Evolutionary conservation across 2,329 filamentous ascomycete genomes (phyloP).

Genomic region (Biscogniauxia mediterranea): DNA sequence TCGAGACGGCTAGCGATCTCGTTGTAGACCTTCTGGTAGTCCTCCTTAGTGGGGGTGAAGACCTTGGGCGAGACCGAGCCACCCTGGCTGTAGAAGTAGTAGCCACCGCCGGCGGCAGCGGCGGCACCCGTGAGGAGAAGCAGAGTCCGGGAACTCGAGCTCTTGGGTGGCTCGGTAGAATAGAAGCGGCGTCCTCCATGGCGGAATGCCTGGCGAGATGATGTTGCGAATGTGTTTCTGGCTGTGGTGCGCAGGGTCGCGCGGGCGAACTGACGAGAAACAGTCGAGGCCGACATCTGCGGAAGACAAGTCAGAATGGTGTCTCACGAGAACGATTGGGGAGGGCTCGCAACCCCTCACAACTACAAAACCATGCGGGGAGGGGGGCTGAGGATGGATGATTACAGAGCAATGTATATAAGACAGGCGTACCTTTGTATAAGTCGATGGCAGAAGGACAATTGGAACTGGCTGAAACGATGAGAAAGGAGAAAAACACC

Average conservation of each 20-base stretch:
- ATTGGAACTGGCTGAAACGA: neutral
- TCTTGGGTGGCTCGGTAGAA: slow-evolving; percentile 64
- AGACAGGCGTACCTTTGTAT: neutral
- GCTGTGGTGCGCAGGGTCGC: slow-evolving; percentile 58
- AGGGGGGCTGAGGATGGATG: too few relatives aligned
- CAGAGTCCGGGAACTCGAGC: slow-evolving; percentile 46
- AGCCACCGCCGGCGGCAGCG: slow-evolving; percentile 61
- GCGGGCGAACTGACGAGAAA: slow-evolving; percentile 52
- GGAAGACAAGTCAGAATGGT: slow-evolving; percentile 2
- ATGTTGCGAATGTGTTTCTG: slow-evolving; percentile 58
- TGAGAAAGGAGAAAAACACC: neutral
- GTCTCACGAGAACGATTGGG: neutral
- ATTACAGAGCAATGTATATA: too few relatives aligned
- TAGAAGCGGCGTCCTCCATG: slow-evolving; percentile 76
- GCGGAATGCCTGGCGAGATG: slow-evolving; percentile 67
- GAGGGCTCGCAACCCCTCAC: neutral
- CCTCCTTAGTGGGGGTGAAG: slow-evolving; percentile 74
- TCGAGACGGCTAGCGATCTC: slow-evolving; percentile 76
- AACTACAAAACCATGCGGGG: neutral
- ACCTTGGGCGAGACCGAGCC: slow-evolving; percentile 50
- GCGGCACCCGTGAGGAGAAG: slow-evolving; percentile 60
- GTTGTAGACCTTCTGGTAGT: slow-evolving; percentile 96
- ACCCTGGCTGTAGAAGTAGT: slow-evolving; percentile 62
- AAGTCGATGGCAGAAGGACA: neutral
- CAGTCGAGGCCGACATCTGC: slow-evolving; percentile 46